A percentile compares a stretch with the other conserved stretches of the same genome.
phyloP scores from a whole-genome alignment of 805 yeast species.

The Blastobotrys muscicola region DNA sequence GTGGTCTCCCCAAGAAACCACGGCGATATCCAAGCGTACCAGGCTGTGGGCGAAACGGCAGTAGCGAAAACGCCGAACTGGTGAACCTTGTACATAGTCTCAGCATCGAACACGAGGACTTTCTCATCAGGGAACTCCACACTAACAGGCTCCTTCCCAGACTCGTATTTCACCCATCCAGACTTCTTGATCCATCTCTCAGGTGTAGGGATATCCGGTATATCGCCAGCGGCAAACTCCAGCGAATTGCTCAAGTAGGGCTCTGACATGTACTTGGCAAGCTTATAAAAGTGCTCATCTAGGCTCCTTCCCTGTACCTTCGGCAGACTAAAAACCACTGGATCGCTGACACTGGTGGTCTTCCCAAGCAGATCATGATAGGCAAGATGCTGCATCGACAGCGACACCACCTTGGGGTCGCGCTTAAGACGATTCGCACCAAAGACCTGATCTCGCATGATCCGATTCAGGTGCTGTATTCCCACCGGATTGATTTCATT shows the following conservation, averaged over 20 bases:
- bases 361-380: slow-evolving; percentile 67
- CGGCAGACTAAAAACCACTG: slow-evolving; percentile 49
- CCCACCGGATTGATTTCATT: slow-evolving; percentile 24
- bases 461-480: slow-evolving; percentile 21
- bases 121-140: slow-evolving; percentile 68
- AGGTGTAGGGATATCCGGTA: slow-evolving; percentile 34
- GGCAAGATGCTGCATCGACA: slow-evolving; percentile 52
- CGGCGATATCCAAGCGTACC: slow-evolving; percentile 97
- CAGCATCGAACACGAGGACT: slow-evolving; percentile 80
- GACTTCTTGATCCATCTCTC: slow-evolving; percentile 44
- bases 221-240: slow-evolving; percentile 32
- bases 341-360: slow-evolving; percentile 50
- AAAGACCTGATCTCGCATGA: slow-evolving; percentile 16
- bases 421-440: slow-evolving; percentile 17
- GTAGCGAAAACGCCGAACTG: slow-evolving; percentile 73
- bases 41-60: slow-evolving; percentile 65
- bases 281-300: slow-evolving; percentile 75
- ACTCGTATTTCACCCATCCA: slow-evolving; percentile 77
- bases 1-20: slow-evolving; percentile 49
- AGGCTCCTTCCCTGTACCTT: slow-evolving; percentile 57
- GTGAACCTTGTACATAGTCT: slow-evolving; percentile 67
- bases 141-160: slow-evolving; percentile 40
- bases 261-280: slow-evolving; percentile 47
- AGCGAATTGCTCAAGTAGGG: slow-evolving; percentile 50
- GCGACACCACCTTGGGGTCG: slow-evolving; percentile 32